Evolutionary conservation across 768 basidiomycete genomes (phyloP).

Genomic region (Kwoniella dejecticola): DNA sequence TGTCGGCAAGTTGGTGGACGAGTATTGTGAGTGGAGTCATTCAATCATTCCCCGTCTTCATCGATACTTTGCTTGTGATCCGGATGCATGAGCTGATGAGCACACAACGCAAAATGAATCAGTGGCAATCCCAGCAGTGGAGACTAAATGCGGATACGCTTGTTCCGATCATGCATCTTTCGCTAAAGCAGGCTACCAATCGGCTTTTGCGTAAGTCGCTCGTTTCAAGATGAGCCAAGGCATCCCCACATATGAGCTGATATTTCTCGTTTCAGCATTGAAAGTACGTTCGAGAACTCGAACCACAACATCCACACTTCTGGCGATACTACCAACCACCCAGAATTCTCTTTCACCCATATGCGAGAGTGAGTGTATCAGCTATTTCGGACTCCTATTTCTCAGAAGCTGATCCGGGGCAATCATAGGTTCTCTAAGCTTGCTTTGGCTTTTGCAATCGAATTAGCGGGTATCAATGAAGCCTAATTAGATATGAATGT

Average conservation of each 20-base stretch:
- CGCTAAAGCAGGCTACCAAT: conserved; percentile 72
- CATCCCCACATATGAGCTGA: conserved; percentile 55
- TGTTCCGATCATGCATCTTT: conserved; percentile 74
- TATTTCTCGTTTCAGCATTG: conserved; percentile 34
- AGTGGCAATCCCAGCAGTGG: conserved; percentile 77
- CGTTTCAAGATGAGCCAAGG: conserved; percentile 23
- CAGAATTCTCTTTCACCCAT: conserved; percentile 86
- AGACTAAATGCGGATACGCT: conserved; percentile 88
- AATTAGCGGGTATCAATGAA: conserved; percentile 63
- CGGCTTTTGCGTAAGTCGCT: conserved; percentile 62
- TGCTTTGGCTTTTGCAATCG: conserved; percentile 75
- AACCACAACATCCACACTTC: conserved; percentile 80
- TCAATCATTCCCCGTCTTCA: not conserved
- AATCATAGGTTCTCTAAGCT: conserved; percentile 69
- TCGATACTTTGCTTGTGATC: too few species aligned
- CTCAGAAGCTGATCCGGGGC: not conserved
- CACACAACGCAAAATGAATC: too few species aligned
- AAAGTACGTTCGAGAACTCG: conserved; percentile 55
- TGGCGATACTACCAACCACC: conserved; percentile 76
- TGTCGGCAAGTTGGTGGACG: conserved; percentile 73
- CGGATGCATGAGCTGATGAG: too few species aligned
- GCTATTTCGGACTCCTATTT: not conserved
- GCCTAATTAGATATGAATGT: too few species aligned
- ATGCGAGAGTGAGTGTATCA: conserved; percentile 63
- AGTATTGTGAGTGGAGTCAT: conserved; percentile 60